Base-by-base conservation (phyloP, 1,284 basidiomycete genomes). In the Mycena citricolor region DNA sequence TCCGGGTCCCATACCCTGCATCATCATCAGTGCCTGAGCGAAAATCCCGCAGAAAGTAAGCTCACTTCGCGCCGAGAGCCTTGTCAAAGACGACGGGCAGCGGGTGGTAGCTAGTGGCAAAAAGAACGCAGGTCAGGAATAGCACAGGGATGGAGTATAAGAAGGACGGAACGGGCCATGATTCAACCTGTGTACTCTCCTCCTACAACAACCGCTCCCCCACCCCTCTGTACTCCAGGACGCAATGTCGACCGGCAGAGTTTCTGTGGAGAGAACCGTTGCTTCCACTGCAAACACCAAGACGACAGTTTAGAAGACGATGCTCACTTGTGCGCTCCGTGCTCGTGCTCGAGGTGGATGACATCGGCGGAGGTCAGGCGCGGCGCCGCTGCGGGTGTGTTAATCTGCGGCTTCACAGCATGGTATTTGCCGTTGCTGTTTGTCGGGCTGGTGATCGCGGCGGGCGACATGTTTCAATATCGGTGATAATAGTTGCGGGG, bases 1-100 rank as follows among this genome's bases (percentile, higher is more conserved):
- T 97, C 94, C 11, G 91, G 92, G 65, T 97, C 94, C 91, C 93
- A 97, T 60, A 97, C 93, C 64, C 89, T 91, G 57, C 5, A 33
- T 49, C 37, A 48, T 30, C 31, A 32, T 24, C 22, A 8, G 32
- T 34, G 10, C 54, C 39, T 61, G 58, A 47, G 67, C 66, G 51
- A 61, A 69, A 69, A 65, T 47, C 20, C 61, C 79, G 13, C 44
- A 12, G 24, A 17, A 19, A 16, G 13, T 25, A 20, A 66, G n/a
- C 73, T 77, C 74, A 90, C 88, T 85, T 90, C 16, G 91, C 91
- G 39, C 95, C 95, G 54, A 81, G 77, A 17, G 86, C 95, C 42
- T 81, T 80, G 58, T 97, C 92, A 58, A 99, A 95, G 44, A 97
- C 94, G 51, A 97, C 81, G 21, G 94, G 94, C 8, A 99, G 74